Base-by-base conservation (phyloP, 208 protist species). In the Naegleria lovaniensis region DNA sequence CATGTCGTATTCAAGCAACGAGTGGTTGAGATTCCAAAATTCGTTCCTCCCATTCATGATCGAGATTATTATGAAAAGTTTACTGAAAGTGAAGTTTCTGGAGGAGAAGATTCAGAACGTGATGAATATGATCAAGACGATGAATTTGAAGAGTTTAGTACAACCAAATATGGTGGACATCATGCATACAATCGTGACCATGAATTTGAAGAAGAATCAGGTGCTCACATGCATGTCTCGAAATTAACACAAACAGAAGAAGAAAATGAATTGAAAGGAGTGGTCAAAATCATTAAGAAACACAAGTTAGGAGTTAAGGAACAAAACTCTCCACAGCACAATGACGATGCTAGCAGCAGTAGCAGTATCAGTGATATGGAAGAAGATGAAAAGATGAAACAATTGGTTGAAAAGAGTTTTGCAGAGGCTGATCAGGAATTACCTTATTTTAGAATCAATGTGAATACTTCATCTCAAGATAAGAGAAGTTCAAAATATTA, bases 361-460 rank as follows among this genome's bases (percentile, higher is more conserved):
- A 36, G 16, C 16, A 79, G 67, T 79, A 36, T 36, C 1, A 36
- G 6, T 29, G 67, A 79, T 36, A 13, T 13, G n/a, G 67, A 79
- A 79, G 29, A 79, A 6, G 67, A 79, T 36, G 67, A 79, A 79
- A 79, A 79, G 67, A 79, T 79, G 67, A 79, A 79, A 79, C 67
- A 79, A 79, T 33, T 36, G 16, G 67, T 79, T 36, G 67, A 79
- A 36, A 79, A 79, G 29, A 79, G 67, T 79, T 79, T 79, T 79
- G 67, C 67, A 36, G 67, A 79, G n/a, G 67, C 67, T 36, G 67
- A 79, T 36, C 29, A 36, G 36, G 67, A 79, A 36, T 13, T 13
- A 79, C 29, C 67, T 9, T 79, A 79, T 79, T 29, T 79, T 79
- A 25, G 29, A 13, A 79, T 79, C 29, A 36, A 79, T 75, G 58